A percentile compares a stretch with the other conserved stretches of the same genome.
Conservation (phyloP, 2,329 filamentous ascomycete genomes). For the Beauveria australis region DNA sequence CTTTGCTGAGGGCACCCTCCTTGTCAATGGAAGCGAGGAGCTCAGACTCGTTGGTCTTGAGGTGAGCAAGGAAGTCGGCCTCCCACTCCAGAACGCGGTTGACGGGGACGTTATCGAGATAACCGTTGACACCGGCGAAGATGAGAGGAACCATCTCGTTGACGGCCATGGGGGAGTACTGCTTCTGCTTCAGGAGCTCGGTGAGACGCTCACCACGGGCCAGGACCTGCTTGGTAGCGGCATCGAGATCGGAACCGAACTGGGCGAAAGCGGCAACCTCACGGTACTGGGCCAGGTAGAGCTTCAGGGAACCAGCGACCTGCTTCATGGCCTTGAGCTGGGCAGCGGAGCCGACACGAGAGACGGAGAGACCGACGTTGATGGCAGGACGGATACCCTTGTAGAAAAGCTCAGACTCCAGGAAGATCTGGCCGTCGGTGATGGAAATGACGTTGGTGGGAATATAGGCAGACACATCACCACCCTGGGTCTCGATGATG, state of each 20-base stretch:
- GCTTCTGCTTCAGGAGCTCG: slow-evolving; percentile 99
- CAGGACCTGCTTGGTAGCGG: slow-evolving; percentile 97
- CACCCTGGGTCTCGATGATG: slow-evolving; percentile 98
- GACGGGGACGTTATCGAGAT: slow-evolving; percentile 83
- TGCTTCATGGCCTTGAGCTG: slow-evolving; percentile 99
- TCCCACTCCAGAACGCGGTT: slow-evolving; percentile 90
- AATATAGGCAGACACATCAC: slow-evolving; percentile 99
- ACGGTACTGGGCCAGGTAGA: slow-evolving; percentile 99
- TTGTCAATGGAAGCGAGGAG: slow-evolving; percentile 82
- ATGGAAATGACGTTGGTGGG: slow-evolving; percentile 99
- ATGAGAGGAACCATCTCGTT: slow-evolving; percentile 99
- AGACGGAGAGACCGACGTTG: slow-evolving; percentile 99
- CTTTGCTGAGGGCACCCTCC: slow-evolving; percentile 95
- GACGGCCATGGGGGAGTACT: slow-evolving; percentile 97
- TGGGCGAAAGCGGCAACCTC: slow-evolving; percentile 99
- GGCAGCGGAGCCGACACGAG: slow-evolving; percentile 98
- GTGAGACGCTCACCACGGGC: slow-evolving; percentile 97
- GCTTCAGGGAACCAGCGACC: slow-evolving; percentile 98
- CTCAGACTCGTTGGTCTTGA: slow-evolving; percentile 83
- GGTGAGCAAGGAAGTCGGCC: slow-evolving; percentile 83
- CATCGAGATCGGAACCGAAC: slow-evolving; percentile 99
- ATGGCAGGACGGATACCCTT: slow-evolving; percentile 99
- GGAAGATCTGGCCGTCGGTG: slow-evolving; percentile 99
- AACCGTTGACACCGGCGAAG: slow-evolving; percentile 98
- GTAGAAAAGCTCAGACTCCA: slow-evolving; percentile 99